Evolutionary conservation across 2,329 filamentous ascomycete species (phyloP), one percentile per base, ranked within the genome.

Genomic region (Aspergillus cejpii): DNA sequence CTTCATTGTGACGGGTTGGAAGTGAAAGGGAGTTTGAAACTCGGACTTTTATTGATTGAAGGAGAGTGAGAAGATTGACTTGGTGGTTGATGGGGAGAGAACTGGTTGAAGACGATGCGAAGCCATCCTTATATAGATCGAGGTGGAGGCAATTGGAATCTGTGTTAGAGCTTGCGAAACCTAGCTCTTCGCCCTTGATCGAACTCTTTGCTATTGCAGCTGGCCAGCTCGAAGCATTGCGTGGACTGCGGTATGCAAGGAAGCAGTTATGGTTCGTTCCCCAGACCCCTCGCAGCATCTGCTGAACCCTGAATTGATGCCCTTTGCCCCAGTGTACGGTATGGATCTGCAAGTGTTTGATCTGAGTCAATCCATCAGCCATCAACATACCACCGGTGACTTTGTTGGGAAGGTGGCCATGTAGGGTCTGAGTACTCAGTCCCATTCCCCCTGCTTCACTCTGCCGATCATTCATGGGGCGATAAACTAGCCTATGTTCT

Each of bases 1-100:
- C 58, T 66, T 57, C 64, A 67, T 67, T 66, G 52, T 65, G 62
- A 57, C 45, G 45, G 47, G 45, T 62, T 58, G 60, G 55, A 45
- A 45, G 54, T 59, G 50, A 59, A 60, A 48, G 58, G 58, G 55
- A 55, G 56, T 50, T 17, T 44, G n/a, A 19, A 37, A 44, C 45
- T 47, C 46, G 41, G 40, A 49, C 36, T 41, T 11, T 11, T 17
- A 6, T 34, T 5, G 1, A 6, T 37, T 37, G 29, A 19, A 48
- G 36, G 33, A 26, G 36, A 29, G 28, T 38, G 39, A 44, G 43
- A 57, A 56, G 51, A 58, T 54, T 62, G 57, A 54, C 47, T 56
- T 54, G 41, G 48, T 58, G 52, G 44, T 41, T 54, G 58, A 58
- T 60, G 61, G 56, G 57, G 52, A 59, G 50, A 51, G 47, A 27